A percentile compares a stretch with the other conserved stretches of the same genome.
Conservation (phyloP, 2,329 filamentous ascomycete species). For the Nothopassalora personata region DNA sequence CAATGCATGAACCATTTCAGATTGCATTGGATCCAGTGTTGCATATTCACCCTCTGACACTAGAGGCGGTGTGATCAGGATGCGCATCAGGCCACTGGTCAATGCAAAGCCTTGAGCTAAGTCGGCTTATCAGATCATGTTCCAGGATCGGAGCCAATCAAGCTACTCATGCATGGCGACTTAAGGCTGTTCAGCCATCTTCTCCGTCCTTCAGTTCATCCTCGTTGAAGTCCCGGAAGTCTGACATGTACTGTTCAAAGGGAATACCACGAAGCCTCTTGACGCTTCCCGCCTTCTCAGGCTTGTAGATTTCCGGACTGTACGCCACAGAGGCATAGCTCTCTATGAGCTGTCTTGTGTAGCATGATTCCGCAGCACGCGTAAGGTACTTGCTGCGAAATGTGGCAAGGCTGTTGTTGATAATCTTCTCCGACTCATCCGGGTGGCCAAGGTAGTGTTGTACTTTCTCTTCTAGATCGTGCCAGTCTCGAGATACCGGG, state of each 20-base stretch:
- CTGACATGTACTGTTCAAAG: conserved; percentile 8
- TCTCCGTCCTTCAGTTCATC: background rate
- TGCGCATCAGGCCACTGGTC: too few species aligned
- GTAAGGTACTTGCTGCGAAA: conserved; percentile 28
- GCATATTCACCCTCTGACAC: too few species aligned
- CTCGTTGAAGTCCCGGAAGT: conserved; percentile 1
- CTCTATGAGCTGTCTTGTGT: conserved; percentile 26
- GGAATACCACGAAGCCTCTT: conserved; percentile 3
- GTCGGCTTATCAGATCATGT: too few species aligned
- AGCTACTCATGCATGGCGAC: too few species aligned
- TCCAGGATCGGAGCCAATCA: too few species aligned
- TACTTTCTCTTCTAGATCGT: conserved; percentile 26
- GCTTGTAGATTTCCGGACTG: conserved; percentile 17
- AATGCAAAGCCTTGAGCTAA: too few species aligned
- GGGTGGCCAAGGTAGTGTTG: conserved; percentile 20
- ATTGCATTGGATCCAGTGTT: too few species aligned
- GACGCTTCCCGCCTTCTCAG: background rate
- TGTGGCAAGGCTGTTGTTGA: conserved; percentile 22
- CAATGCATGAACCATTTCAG: too few species aligned
- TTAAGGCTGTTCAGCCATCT: background rate
- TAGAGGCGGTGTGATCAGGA: too few species aligned
- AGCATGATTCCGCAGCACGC: conserved; percentile 30
- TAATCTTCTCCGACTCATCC: conserved; percentile 22
- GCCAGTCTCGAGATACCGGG: conserved; percentile 22
- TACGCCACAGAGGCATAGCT: conserved; percentile 25